These are phyloP conservation scores for Metschnikowia colocasiae DNA, from an alignment of 805 yeast genomes.

Conservation along the genomic window DNA sequence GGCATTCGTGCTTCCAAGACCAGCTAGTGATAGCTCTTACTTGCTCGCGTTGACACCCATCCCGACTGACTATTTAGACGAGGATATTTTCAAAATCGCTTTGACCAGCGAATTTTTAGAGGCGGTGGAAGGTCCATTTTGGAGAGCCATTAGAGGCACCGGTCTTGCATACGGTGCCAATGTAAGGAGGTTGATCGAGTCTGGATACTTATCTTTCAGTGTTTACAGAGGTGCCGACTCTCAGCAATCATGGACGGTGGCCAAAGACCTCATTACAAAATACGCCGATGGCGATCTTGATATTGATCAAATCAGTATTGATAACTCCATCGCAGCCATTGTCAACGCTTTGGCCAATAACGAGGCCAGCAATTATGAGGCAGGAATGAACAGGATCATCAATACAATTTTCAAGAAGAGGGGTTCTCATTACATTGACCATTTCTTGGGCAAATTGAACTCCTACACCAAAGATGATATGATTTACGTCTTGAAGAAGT, in stretches of 20 bases:
- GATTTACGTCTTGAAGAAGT: slow-evolving; percentile 47
- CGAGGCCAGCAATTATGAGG: slow-evolving; percentile 60
- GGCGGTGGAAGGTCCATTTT: slow-evolving; percentile 93
- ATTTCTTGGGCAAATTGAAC: slow-evolving; percentile 51
- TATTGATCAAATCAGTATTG: slow-evolving; percentile 58
- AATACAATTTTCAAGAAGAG: slow-evolving; percentile 66
- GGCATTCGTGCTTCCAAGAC: slow-evolving; percentile 66
- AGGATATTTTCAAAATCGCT: slow-evolving; percentile 65
- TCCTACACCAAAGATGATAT: slow-evolving; percentile 53
- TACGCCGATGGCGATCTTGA: slow-evolving; percentile 50
- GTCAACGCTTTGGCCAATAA: slow-evolving; percentile 67
- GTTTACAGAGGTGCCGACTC: slow-evolving; percentile 86
- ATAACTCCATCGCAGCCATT: slow-evolving; percentile 72
- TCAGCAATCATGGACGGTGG: slow-evolving; percentile 58
- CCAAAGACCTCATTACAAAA: slow-evolving; percentile 59
- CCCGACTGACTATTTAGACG: slow-evolving; percentile 44
- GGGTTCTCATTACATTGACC: slow-evolving; percentile 61
- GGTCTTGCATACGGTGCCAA: slow-evolving; percentile 89
- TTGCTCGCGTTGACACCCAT: slow-evolving; percentile 57
- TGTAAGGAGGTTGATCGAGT: slow-evolving; percentile 55
- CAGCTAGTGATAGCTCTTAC: slow-evolving; percentile 82
- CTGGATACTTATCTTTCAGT: slow-evolving; percentile 61
- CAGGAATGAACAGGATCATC: slow-evolving; percentile 62
- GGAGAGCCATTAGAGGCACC: slow-evolving; percentile 93
- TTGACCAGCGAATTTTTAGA: slow-evolving; percentile 74